Conservation (phyloP, 176 grass and related monocot species). For the bread wheat (Triticum aestivum) region DNA sequence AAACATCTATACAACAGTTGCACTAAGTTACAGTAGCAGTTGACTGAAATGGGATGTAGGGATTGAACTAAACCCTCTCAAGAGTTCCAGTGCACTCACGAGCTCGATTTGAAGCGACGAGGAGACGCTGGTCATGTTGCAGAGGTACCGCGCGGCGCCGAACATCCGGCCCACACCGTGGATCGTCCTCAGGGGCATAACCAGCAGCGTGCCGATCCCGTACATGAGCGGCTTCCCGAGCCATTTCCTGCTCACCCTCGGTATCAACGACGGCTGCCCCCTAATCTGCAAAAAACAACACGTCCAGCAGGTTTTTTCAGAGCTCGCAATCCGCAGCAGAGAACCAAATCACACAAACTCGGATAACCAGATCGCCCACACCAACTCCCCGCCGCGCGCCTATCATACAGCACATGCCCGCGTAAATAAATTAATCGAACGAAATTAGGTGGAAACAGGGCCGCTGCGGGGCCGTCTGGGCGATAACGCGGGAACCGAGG, state of each 20-base stretch:
- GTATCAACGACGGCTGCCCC: slow-evolving; percentile 57
- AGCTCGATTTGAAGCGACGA: slow-evolving; percentile 91
- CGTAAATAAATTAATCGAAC: background rate
- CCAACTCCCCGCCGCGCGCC: background rate
- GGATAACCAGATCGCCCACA: background rate
- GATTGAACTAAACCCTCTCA: background rate
- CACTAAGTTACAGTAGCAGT: background rate
- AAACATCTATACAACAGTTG: background rate
- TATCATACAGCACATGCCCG: background rate
- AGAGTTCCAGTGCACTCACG: slow-evolving; percentile 41
- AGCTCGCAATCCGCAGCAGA: background rate
- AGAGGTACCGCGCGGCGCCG: slow-evolving; percentile 57
- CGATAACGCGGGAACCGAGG: background rate
- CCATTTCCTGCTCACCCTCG: slow-evolving; percentile 76
- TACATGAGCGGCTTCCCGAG: slow-evolving; percentile 75
- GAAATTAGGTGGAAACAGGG: background rate
- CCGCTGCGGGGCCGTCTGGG: background rate
- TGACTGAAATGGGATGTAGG: background rate
- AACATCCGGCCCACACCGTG: slow-evolving; percentile 72
- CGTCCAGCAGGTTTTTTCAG: background rate
- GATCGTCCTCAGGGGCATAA: slow-evolving; percentile 82
- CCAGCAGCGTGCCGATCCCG: slow-evolving; percentile 59
- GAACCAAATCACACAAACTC: background rate
- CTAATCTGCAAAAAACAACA: slow-evolving; percentile 57
- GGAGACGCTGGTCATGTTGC: slow-evolving; percentile 72